Evolutionary conservation across 2,329 filamentous ascomycete species (phyloP), one percentile per base, ranked within the genome.

Genomic region (Sarocladium strictum): DNA sequence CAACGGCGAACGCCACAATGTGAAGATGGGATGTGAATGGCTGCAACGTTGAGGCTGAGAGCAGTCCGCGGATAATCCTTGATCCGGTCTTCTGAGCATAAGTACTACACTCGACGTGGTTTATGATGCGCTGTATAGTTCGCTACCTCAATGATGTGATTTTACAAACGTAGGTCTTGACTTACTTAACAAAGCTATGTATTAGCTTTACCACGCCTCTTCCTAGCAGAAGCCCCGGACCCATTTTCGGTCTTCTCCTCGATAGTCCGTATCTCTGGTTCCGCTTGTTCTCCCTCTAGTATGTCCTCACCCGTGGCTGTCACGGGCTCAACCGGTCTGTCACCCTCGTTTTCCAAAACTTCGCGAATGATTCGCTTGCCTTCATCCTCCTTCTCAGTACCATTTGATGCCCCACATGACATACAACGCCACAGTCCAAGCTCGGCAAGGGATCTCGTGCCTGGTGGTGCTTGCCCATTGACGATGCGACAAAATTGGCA

Each of bases 401-500:
- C 93, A 66, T 99, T 99, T 73, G 80, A 79, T 1, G 83, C 77
- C 10, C 86, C 85, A 65, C 94, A 99, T n/a, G 83, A 83, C 67
- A 89, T 87, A 69, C 94, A 99, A 57, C 86, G 84, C 94, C 94
- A 99, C 58, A 78, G 77, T 2, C 93, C 94, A 1, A 99, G 65
- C 53, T 97, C 92, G 37, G 89, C 83, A 1, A 93, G 72, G 0
- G 78, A 82, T 61, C 84, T 87, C 0, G 88, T 86, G 1, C 94
- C 94, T 0, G 94, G 93, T 1, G 94, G 92, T 3, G 94, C 94
- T 67, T 97, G 94, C 0, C 95, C 94, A 66, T 99, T 99, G 49
- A 99, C 92, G 1, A 97, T 80, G 27, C 90, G 80, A 68, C 94
- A 99, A 37, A 80, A 77, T 29, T 76, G 70, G 71, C 94, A 99